These are phyloP conservation scores for Apiospora aurea DNA, from an alignment of 2,329 filamentous ascomycete genomes.

Conservation along the genomic window DNA sequence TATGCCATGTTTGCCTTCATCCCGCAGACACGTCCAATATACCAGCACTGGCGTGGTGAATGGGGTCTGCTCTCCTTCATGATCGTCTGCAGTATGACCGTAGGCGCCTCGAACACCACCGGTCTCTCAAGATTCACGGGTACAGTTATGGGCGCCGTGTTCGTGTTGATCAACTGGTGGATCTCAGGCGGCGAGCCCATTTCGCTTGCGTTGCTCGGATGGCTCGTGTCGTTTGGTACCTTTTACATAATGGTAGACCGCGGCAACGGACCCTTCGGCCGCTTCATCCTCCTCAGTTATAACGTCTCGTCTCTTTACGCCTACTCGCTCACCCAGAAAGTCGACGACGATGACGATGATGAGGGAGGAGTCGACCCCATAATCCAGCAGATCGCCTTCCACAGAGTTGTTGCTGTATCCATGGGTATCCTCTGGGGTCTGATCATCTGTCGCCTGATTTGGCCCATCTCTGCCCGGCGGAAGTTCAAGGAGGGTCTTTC, in stretches of 20 bases:
- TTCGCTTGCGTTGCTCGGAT: constrained; percentile 81
- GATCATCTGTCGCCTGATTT: constrained; percentile 86
- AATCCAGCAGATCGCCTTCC: constrained; percentile 86
- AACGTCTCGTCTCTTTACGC: constrained; percentile 95
- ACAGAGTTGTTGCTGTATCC: constrained; percentile 86
- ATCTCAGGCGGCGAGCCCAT: constrained; percentile 76
- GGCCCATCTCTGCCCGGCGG: constrained; percentile 88
- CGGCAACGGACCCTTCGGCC: constrained; percentile 86
- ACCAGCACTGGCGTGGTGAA: constrained; percentile 90
- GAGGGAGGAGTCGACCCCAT: constrained; percentile 85
- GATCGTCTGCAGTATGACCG: constrained; percentile 98
- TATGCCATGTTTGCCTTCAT: constrained; percentile 93
- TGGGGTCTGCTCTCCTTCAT: constrained; percentile 98
- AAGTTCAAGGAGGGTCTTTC: constrained; percentile 91
- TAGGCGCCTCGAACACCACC: constrained; percentile 93
- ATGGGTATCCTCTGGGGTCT: constrained; percentile 92
- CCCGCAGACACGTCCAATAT: constrained; percentile 76
- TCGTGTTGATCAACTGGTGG: constrained; percentile 81
- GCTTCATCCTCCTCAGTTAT: constrained; percentile 94
- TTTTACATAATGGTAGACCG: constrained; percentile 89
- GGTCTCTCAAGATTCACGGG: constrained; percentile 86
- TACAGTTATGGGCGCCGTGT: constrained; percentile 80
- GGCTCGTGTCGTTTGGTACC: constrained; percentile 80
- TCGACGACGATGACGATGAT: constrained; percentile 84
- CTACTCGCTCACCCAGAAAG: constrained; percentile 83